A percentile compares a stretch with the other conserved stretches of the same genome.
Conservation (phyloP, 2,329 filamentous ascomycete genomes). For the Fusarium chuoi region DNA sequence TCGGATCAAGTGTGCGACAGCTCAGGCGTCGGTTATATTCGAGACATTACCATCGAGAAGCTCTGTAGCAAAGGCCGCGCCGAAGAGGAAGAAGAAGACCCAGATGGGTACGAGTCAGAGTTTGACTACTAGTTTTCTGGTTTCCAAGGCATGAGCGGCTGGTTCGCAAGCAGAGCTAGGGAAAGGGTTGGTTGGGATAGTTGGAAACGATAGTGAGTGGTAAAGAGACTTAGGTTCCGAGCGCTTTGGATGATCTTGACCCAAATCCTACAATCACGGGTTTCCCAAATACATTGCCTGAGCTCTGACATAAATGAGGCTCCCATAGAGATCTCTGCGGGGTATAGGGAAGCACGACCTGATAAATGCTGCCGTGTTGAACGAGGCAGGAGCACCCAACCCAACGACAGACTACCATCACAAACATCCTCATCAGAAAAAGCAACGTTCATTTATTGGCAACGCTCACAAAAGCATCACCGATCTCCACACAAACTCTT, state of each 20-base stretch:
- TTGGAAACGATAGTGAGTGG: neutral
- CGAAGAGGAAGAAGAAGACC: neutral
- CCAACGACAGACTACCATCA: too few species aligned
- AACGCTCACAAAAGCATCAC: too few species aligned
- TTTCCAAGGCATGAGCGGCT: rapidly evolving
- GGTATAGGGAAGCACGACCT: neutral
- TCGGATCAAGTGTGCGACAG: neutral
- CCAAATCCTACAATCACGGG: rapidly evolving
- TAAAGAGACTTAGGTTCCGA: too few species aligned
- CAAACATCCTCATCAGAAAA: neutral
- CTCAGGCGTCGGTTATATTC: rapidly evolving
- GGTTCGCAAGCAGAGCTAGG: rapidly evolving
- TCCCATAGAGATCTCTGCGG: neutral
- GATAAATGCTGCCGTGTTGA: neutral
- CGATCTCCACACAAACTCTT: neutral
- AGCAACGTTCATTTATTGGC: neutral
- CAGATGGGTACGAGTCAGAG: neutral
- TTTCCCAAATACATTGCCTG: neutral
- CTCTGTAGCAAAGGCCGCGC: rapidly evolving
- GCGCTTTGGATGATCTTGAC: too few species aligned
- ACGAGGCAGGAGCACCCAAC: too few species aligned
- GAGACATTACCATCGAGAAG: neutral
- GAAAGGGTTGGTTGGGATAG: rapidly evolving
- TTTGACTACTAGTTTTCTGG: neutral
- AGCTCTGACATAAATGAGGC: rapidly evolving